Evolutionary conservation across 2,329 filamentous ascomycete species (phyloP), one percentile per base, ranked within the genome.

Genomic region (Cladophialophora psammophila): DNA sequence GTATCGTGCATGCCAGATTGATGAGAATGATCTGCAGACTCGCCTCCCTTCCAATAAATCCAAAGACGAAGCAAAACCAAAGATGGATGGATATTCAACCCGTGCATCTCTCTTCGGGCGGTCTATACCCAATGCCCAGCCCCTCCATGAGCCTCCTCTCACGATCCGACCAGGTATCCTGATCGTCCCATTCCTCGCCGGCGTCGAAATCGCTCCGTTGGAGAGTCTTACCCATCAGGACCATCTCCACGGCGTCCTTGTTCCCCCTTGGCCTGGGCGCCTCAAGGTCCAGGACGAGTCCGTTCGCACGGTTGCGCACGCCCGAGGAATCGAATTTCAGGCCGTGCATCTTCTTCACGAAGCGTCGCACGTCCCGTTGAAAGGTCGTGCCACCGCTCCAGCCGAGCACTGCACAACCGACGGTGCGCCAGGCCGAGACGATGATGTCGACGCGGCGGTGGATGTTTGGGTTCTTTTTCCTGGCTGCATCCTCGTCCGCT

Each of bases 311-410:
- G 73, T 88, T 88, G 53, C 93, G 85, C 10, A 97, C 87, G 0
- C 95, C 95, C 74, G 92, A 96, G 69, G 91, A 95, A 76, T 97
- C 94, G 75, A 98, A 98, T 77, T 95, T 96, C 84, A 92, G 90
- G 0, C 83, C 83, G 73, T 87, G 89, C 65, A 85, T 83, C 42
- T 88, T 84, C 77, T 92, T 94, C 68, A 90, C 92, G 78, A 94
- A 96, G 38, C 90, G 82, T 48, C 94, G 83, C 62, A 98, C 77
- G 77, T 98, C 95, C 31, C 94, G 84, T 81, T 97, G 88, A 72
- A 97, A 98, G 0, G 93, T 97, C 0, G 90, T 96, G 1, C 89
- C 94, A 0, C 93, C 92, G 15, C 87, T 90, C 95, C 94, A 98
- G 1, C 93, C 94, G 18, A 94, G 80, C 3, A 98, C 85, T 0